Base-by-base conservation (phyloP, 169 alveolate species). In the Plasmodium reichenowi region DNA sequence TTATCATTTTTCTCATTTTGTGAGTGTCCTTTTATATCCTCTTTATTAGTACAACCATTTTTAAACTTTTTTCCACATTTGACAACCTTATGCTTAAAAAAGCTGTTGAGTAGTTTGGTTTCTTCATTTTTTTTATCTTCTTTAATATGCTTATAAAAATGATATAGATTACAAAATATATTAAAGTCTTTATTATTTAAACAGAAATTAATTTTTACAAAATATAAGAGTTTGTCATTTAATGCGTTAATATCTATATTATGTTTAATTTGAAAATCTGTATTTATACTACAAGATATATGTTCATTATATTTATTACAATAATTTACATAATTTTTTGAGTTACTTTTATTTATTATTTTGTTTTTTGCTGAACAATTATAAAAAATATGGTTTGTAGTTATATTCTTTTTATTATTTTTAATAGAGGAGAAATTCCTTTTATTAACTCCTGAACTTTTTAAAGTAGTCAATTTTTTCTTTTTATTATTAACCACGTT, bases 61-160 rank as follows among this genome's bases (percentile, higher is more conserved):
- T 32, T 32, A 32, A 32, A 32, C 45, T 32, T 32, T 6, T 6
- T 32, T 62, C 32, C 86, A 38, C 26, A 43, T 29, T 7, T 32
- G 0, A 32, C 45, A 32, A 32, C 5, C 9, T 54, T 20, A 45
- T 74, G 32, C 72, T 88, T 89, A 63, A 91, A 83, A 62, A 73
- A 70, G 7, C 59, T 43, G 47, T 76, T 52, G 24, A 71, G 83
- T 24, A 73, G 43, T 17, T 58, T 56, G 32, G 72, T 74, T 32
- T 85, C 72, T n/a, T 74, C 76, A 5, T 74, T 45, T 15, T 45
- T 88, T 4, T 91, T 66, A 48, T 86, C 78, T 74, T 74, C 94
- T 52, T 47, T 67, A 38, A 85, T 45, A 72, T 85, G 88, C 5
- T 58, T 60, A 47, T 73, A 85, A 54, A 85, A 85, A 22, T 43